phyloP scores from a whole-genome alignment of 2,329 filamentous ascomycete species.

The Beauveria brongniartii region DNA sequence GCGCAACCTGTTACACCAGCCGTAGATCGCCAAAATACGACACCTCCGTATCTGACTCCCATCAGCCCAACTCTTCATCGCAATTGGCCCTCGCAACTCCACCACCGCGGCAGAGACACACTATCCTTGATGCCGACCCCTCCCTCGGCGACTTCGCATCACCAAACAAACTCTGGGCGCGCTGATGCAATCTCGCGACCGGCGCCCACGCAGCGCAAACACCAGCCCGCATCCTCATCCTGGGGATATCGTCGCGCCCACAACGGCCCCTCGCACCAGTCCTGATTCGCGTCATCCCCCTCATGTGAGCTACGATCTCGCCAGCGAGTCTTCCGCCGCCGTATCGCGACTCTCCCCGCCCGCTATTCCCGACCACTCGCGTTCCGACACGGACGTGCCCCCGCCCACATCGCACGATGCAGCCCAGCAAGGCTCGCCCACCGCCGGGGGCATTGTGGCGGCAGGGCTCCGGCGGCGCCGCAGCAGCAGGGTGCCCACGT shows the following conservation, averaged over 20 bases:
- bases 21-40: too few relatives aligned
- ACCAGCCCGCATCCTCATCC: neutral
- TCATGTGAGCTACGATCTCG: conserved; percentile 7
- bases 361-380: neutral
- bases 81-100: neutral
- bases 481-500: conserved; percentile 33
- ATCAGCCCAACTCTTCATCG: neutral
- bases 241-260: neutral
- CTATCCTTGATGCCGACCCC: neutral
- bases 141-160: neutral
- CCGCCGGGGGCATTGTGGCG: neutral
- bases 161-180: neutral
- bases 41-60: neutral
- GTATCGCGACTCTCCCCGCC: neutral
- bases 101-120: neutral
- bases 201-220: neutral
- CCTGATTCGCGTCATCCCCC: neutral
- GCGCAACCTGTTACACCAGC: too few relatives aligned
- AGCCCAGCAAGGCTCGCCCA: neutral
- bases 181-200: neutral
- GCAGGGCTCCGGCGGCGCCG: conserved; percentile 28
- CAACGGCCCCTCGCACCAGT: neutral
- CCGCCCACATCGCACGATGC: neutral
- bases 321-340: neutral
- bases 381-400: conserved; percentile 1